Conservation (phyloP, 108 stramenopile genomes). For the Fragilariopsis cylindrus region DNA sequence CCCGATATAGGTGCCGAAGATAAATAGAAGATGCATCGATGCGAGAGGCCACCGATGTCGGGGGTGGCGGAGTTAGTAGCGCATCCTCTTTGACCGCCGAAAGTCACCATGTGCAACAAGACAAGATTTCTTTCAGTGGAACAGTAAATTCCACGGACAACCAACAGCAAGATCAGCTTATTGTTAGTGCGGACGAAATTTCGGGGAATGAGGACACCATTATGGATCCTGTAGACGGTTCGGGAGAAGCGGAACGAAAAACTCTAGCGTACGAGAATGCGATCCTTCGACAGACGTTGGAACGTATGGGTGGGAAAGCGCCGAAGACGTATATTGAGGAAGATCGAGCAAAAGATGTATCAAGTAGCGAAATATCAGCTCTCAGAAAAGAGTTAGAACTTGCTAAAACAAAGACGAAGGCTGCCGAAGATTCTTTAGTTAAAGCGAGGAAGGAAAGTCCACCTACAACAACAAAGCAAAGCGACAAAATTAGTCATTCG, state of each 20-base stretch:
- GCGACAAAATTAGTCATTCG: conserved; percentile 83
- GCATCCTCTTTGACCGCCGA: conserved; percentile 67
- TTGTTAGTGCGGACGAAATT: conserved; percentile 76
- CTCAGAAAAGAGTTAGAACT: conserved; percentile 46
- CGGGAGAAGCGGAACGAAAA: conserved; percentile 61
- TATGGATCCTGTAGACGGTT: conserved; percentile 47
- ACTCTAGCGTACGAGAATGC: conserved; percentile 82
- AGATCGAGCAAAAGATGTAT: conserved; percentile 31
- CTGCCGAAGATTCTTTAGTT: conserved; percentile 36
- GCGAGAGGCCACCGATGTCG: conserved; percentile 24
- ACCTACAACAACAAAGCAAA: conserved; percentile 24
- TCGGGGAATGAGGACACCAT: conserved; percentile 68
- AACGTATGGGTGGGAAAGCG: conserved; percentile 64
- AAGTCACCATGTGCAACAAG: conserved; percentile 40
- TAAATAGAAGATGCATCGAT: conserved; percentile 30
- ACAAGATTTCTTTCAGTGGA: conserved; percentile 21
- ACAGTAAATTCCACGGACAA: conserved; percentile 17
- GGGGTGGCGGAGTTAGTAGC: conserved; percentile 45
- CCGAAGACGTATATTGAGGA: conserved; percentile 73
- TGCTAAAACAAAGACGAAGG: conserved; percentile 36
- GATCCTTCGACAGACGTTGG: conserved; percentile 69
- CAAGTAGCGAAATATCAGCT: conserved; percentile 27
- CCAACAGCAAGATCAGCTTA: conserved; percentile 53
- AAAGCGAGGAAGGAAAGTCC: conserved; percentile 9
- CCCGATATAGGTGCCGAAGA: conserved; percentile 61